A percentile compares a stretch with the other conserved stretches of the same genome.
phyloP scores from a whole-genome alignment of 2,329 filamentous ascomycete genomes.

The Canariomyces notabilis region DNA sequence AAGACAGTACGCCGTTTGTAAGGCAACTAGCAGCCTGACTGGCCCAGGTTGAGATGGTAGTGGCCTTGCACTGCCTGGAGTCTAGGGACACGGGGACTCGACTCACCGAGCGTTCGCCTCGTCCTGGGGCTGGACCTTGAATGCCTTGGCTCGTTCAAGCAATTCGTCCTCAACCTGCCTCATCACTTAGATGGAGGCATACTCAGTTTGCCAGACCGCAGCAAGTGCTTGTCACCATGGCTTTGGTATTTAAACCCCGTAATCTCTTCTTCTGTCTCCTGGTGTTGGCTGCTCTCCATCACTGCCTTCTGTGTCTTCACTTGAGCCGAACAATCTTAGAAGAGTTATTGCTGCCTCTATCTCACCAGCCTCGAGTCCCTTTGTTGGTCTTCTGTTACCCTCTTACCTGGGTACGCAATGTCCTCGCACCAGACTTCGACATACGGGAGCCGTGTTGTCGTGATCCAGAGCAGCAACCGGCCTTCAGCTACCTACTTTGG shows the following conservation, averaged over 20 bases:
- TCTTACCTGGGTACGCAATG: conserved; percentile 1
- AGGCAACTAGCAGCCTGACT: conserved; percentile 2
- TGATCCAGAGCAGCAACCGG: conserved; percentile 9
- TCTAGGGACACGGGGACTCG: background rate
- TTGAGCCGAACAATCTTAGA: background rate
- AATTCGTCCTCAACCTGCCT: background rate
- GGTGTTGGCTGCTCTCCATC: background rate
- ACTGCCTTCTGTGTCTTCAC: background rate
- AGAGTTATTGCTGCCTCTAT: background rate
- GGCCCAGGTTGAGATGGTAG: no score
- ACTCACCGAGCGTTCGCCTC: conserved; percentile 13
- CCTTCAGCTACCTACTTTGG: conserved; percentile 2
- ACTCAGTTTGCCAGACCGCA: background rate
- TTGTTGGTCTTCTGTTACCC: no score
- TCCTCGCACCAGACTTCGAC: conserved; percentile 9
- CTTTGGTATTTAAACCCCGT: background rate
- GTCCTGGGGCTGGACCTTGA: background rate
- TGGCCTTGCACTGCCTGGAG: conserved; percentile 17
- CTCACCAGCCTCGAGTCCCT: no score
- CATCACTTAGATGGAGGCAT: background rate
- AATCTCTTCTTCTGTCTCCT: background rate
- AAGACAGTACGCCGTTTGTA: no score
- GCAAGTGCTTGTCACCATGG: background rate
- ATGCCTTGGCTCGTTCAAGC: background rate
- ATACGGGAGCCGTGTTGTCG: conserved; percentile 8